Conservation (phyloP, 2,329 filamentous ascomycete species). For the Trichoderma endophyticum region DNA sequence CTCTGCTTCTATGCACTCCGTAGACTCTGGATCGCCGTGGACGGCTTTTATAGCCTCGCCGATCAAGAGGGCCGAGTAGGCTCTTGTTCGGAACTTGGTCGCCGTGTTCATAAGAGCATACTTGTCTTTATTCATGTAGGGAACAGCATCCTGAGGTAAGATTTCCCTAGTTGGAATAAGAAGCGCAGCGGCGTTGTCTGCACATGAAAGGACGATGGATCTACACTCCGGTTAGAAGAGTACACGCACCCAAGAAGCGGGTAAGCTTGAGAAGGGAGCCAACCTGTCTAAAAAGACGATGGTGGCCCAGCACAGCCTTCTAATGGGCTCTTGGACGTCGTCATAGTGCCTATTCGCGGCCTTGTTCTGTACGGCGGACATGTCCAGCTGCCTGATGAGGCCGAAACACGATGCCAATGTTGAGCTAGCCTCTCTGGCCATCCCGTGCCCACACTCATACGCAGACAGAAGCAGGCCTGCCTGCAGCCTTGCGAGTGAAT, state of each 20-base stretch:
- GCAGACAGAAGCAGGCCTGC: constrained; percentile 1
- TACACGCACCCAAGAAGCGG: not conserved
- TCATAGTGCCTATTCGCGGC: not conserved
- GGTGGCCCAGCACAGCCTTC: not conserved
- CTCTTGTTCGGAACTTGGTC: not conserved
- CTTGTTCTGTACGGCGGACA: not conserved
- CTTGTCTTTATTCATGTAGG: not conserved
- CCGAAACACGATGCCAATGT: constrained; percentile 9
- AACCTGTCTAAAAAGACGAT: constrained; percentile 15
- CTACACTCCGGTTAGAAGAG: not conserved
- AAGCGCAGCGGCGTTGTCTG: not conserved
- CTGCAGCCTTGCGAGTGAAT: not conserved
- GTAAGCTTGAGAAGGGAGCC: not conserved
- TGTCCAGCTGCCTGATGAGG: not conserved
- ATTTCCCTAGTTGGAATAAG: not conserved
- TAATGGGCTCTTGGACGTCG: not conserved
- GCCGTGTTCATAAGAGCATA: not conserved
- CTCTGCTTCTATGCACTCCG: not conserved
- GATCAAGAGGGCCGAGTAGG: not conserved
- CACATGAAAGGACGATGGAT: not conserved
- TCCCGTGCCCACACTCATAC: constrained; percentile 11
- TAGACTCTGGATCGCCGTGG: not conserved
- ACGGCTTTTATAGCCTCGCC: not conserved
- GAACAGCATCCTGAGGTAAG: not conserved
- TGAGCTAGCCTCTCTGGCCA: not conserved